Conservation (phyloP, 805 yeast species). For the Lipomyces sp. region DNA sequence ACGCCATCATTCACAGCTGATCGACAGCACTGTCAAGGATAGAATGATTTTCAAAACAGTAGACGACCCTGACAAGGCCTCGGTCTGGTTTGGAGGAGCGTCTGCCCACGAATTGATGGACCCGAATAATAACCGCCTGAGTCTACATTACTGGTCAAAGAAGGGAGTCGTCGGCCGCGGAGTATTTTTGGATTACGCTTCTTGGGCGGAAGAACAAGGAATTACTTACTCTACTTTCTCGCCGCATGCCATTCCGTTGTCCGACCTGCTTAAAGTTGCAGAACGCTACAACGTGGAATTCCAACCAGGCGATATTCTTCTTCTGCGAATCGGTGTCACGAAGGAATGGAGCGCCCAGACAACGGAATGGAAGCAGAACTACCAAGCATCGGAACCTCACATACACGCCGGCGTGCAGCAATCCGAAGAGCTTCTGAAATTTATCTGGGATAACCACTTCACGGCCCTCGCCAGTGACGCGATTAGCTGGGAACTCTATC, state of each 20-base stretch:
- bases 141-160: constrained; percentile 33
- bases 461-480: constrained; percentile 35
- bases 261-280: constrained; percentile 29
- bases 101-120: constrained; percentile 29
- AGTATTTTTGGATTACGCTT: constrained; percentile 33
- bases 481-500: constrained; percentile 31
- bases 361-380: constrained; percentile 23
- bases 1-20: constrained; percentile 35
- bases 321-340: constrained; percentile 33
- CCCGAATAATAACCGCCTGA: constrained; percentile 16
- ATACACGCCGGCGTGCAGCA: constrained; percentile 32
- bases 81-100: constrained; percentile 31
- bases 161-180: constrained; percentile 36
- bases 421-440: constrained; percentile 31
- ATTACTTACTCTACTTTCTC: constrained; percentile 29
- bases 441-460: constrained; percentile 36
- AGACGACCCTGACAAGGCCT: constrained; percentile 17
- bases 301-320: constrained; percentile 33
- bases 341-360: constrained; percentile 32
- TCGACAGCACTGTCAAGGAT: constrained; percentile 13
- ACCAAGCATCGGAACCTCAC: constrained; percentile 18
- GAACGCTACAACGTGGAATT: constrained; percentile 26
- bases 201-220: constrained; percentile 32
- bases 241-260: constrained; percentile 27
- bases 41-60: constrained; percentile 4